Evolutionary conservation across 257 asterid genomes (phyloP).

Genomic region (Fraxinus cuspidata): DNA sequence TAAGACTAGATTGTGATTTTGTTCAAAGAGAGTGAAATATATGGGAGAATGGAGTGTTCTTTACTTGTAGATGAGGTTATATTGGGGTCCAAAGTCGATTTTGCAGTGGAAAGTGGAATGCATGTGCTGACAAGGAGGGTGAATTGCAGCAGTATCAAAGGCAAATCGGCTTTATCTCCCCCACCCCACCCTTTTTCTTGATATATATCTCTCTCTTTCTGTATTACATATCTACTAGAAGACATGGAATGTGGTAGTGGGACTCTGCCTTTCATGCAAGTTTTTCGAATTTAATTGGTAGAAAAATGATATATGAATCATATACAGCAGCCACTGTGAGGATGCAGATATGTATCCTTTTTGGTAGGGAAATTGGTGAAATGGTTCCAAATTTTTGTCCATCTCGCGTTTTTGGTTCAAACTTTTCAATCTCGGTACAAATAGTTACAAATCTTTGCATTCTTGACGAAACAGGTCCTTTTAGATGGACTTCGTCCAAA

Average conservation of each 20-base stretch:
- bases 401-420: no score
- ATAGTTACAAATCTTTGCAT: no score
- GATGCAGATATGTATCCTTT: no score
- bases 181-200: conserved; percentile 4
- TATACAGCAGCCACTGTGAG: neutral
- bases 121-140: conserved; percentile 73
- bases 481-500: no score
- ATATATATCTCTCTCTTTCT: neutral
- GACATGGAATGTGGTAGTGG: conserved; percentile 63
- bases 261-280: conserved; percentile 76
- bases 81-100: conserved; percentile 48
- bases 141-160: conserved; percentile 63
- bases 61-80: conserved; percentile 68
- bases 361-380: no score
- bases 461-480: no score
- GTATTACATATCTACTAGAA: conserved; percentile 16
- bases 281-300: neutral
- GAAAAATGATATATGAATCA: neutral
- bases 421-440: no score
- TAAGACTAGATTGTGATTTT: conserved; percentile 13
- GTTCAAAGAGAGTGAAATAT: conserved; percentile 29
- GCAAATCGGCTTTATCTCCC: conserved; percentile 57
- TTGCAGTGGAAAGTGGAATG: conserved; percentile 75
- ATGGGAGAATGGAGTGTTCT: conserved; percentile 35
- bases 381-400: no score